Percentiles rank a stretch among this genome's conserved stretches.
Conservation (phyloP, 805 yeast species). For the Metschnikowia koreensis region DNA sequence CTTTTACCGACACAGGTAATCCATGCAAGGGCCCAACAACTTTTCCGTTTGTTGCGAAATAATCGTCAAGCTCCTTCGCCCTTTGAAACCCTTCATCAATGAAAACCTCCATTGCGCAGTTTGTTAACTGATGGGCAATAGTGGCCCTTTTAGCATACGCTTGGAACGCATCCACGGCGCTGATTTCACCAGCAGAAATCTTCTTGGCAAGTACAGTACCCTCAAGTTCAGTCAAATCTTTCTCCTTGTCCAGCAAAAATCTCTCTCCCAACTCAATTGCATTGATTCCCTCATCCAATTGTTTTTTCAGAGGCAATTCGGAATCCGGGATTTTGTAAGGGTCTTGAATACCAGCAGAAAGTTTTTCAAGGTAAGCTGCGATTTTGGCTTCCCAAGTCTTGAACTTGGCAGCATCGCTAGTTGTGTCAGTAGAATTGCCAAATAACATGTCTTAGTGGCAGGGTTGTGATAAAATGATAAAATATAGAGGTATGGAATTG, state of each 20-base stretch:
- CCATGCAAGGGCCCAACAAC: constrained; percentile 20
- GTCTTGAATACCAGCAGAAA: constrained; percentile 21
- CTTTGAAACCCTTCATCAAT: constrained; percentile 20
- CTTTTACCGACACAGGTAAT: constrained; percentile 20
- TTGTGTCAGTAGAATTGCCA: constrained; percentile 6
- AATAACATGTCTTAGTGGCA: constrained; percentile 1
- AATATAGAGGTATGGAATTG: background rate
- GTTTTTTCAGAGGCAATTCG: constrained; percentile 14
- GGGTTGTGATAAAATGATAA: background rate
- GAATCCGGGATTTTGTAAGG: constrained; percentile 15
- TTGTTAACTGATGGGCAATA: constrained; percentile 20
- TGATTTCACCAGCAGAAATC: constrained; percentile 14
- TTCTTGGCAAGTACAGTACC: constrained; percentile 16
- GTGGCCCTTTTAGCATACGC: constrained; percentile 21
- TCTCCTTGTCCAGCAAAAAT: constrained; percentile 12
- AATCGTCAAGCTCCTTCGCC: constrained; percentile 18
- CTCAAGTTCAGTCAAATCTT: constrained; percentile 11
- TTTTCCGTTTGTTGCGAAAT: constrained; percentile 10
- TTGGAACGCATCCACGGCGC: constrained; percentile 15
- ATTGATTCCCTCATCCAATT: constrained; percentile 17
- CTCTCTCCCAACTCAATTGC: constrained; percentile 12
- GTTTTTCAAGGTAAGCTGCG: constrained; percentile 26
- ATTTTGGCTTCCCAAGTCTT: constrained; percentile 31
- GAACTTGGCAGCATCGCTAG: constrained; percentile 10
- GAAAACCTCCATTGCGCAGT: constrained; percentile 22